phyloP scores from a whole-genome alignment of 345 rosid genomes.

The Aegle marmelos region DNA sequence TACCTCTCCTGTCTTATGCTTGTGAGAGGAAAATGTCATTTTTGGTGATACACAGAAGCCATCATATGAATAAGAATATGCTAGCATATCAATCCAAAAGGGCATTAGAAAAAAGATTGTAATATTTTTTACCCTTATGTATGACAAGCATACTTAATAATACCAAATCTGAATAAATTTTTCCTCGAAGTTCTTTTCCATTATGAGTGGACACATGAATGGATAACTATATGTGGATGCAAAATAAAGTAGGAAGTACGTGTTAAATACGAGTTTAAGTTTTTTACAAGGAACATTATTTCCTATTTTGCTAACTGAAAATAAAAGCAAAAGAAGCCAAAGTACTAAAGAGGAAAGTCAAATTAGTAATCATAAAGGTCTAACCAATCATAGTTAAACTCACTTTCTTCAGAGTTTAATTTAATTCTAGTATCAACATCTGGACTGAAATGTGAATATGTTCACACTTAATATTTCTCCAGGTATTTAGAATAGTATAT shows the following conservation, averaged over 20 bases:
- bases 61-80: neutral
- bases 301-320: neutral
- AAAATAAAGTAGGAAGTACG: neutral
- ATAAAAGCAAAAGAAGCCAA: neutral
- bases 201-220: neutral
- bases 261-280: neutral
- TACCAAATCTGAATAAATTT: neutral
- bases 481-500: neutral
- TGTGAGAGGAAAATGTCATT: constrained; percentile 18
- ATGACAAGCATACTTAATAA: neutral
- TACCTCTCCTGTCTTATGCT: constrained; percentile 91
- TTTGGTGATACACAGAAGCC: neutral
- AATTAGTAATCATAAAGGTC: neutral
- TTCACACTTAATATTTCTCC: neutral
- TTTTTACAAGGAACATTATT: neutral
- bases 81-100: neutral
- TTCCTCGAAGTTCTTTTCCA: neutral
- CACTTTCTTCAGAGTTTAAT: neutral
- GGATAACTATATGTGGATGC: neutral
- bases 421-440: neutral
- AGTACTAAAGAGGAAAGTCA: neutral
- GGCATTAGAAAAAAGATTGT: neutral
- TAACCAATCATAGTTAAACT: neutral
- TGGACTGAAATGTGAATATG: neutral
- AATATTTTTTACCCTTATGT: neutral